Base-by-base conservation (phyloP, 768 basidiomycete genomes). In the Coprinopsis cinerea region DNA sequence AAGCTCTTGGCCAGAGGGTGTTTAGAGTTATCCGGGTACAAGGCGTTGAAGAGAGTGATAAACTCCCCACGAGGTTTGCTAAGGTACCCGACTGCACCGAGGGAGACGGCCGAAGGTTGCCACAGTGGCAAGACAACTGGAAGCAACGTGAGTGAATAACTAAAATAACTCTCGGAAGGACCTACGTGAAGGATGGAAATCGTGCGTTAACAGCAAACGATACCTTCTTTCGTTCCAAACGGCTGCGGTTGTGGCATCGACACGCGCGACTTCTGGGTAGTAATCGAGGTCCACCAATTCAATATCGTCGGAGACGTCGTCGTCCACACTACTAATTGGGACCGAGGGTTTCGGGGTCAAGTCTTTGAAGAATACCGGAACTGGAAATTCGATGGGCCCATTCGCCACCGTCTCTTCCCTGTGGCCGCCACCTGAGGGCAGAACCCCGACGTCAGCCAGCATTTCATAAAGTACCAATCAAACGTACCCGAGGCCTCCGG, bases 71-170 rank as follows among this genome's bases (percentile, higher is more conserved):
- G 61, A 1, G 84, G 78, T 56, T 81, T 88, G 18, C 68, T 73
- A 18, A 90, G 66, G 63, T 85, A 93, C 4, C 91, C 90, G 1
- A 92, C 82, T 2, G 82, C 81, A n/a, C 90, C 91, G 1, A 90
- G 65, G 4, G 70, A 62, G 0, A 92, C 75, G 2, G 61, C 74
- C 0, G 76, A 70, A 2, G 90, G 90, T 2, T 68, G 70, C 89
- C 88, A 93, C 5, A 91, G 68, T 9, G 89, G 83, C 17, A 84
- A 64, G 1, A 72, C 76, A 48, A 88, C 83, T 84, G 41, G 10
- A 4, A 46, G 36, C 32, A 47, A 23, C 2, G 17, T 51, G 30
- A 55, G 41, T 18, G 51, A 28, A 28, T 48, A 25, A 36, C 45
- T 24, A 48, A 44, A 22, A 49, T 22, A 40, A 51, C 25, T 40